These are phyloP conservation scores for Mycoemilia scoparia DNA, from an alignment of 192 early-diverging fungal genomes.

Conservation along the genomic window DNA sequence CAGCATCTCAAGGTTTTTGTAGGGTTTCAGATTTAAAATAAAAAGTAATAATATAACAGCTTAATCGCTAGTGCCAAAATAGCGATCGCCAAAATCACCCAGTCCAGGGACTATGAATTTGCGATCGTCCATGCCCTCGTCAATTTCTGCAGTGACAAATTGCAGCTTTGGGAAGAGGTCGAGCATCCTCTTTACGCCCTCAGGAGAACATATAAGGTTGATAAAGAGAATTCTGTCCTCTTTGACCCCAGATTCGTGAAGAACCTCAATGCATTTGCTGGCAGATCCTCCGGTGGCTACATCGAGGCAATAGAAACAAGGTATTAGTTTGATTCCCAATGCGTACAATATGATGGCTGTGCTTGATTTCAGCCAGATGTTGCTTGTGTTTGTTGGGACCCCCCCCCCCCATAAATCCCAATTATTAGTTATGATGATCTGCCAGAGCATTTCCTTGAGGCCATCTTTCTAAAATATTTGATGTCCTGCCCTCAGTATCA, in stretches of 20 bases:
- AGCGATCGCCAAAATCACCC: conserved; percentile 85
- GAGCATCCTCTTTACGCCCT: conserved; percentile 60
- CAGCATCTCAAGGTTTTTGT: too few relatives aligned
- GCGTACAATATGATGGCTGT: not conserved
- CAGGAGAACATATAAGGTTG: conserved; percentile 75
- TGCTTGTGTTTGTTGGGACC: not conserved
- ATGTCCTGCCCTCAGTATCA: too few relatives aligned
- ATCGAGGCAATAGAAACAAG: too few relatives aligned
- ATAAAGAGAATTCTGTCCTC: conserved; percentile 80
- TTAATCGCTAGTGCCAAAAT: conserved; percentile 58
- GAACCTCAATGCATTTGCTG: conserved; percentile 75
- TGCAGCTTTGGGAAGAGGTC: conserved; percentile 54
- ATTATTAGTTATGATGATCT: too few relatives aligned
- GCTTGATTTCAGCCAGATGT: not conserved
- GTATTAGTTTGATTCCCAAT: not conserved
- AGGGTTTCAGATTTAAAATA: not conserved
- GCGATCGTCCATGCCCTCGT: conserved; percentile 58
- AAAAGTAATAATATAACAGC: not conserved
- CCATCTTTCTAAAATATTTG: too few relatives aligned
- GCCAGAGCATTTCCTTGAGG: too few relatives aligned
- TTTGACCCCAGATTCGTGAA: conserved; percentile 62
- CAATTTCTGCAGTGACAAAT: conserved; percentile 76
- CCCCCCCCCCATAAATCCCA: too few relatives aligned
- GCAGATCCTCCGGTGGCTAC: conserved; percentile 91
- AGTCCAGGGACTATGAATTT: conserved; percentile 84